Evolutionary conservation across 2,329 filamentous ascomycete genomes (phyloP).

Genomic region (Fusarium pseudocircinatum): DNA sequence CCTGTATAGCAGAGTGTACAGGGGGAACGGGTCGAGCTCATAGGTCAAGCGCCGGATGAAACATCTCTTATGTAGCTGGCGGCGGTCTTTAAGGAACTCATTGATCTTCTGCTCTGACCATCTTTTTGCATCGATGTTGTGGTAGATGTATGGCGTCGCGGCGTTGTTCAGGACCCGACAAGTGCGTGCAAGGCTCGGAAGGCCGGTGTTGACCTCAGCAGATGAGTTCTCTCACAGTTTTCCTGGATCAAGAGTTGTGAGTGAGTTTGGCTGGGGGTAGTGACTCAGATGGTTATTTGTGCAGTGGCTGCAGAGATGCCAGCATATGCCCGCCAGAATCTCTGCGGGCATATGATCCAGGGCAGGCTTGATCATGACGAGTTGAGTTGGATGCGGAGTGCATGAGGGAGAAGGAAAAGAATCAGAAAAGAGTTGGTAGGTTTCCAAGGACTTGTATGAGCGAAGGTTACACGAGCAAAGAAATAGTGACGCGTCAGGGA

Average conservation of each 20-base stretch:
- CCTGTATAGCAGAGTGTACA: not conserved
- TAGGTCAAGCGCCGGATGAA: not conserved
- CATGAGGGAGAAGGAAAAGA: not conserved
- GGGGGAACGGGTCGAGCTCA: accelerated
- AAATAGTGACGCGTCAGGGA: not conserved
- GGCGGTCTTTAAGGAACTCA: accelerated
- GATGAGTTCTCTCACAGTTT: not conserved
- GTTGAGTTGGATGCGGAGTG: too few species aligned
- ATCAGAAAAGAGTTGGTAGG: not conserved
- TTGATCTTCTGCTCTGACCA: not conserved
- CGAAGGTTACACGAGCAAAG: not conserved
- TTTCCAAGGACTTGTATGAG: not conserved
- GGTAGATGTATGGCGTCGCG: not conserved
- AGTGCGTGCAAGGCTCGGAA: not conserved
- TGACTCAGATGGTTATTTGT: not conserved
- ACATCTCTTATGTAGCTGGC: not conserved
- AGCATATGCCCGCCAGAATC: not conserved
- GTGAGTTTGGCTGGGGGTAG: not conserved
- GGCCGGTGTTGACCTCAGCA: not conserved
- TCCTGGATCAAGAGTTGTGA: not conserved
- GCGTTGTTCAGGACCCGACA: not conserved
- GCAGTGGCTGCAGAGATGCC: not conserved
- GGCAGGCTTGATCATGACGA: not conserved
- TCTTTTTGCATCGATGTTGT: not conserved
- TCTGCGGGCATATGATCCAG: not conserved